Percentiles rank a stretch among this genome's conserved stretches.
phyloP scores from a whole-genome alignment of 768 basidiomycete species.

The Tulasnella sp. region DNA sequence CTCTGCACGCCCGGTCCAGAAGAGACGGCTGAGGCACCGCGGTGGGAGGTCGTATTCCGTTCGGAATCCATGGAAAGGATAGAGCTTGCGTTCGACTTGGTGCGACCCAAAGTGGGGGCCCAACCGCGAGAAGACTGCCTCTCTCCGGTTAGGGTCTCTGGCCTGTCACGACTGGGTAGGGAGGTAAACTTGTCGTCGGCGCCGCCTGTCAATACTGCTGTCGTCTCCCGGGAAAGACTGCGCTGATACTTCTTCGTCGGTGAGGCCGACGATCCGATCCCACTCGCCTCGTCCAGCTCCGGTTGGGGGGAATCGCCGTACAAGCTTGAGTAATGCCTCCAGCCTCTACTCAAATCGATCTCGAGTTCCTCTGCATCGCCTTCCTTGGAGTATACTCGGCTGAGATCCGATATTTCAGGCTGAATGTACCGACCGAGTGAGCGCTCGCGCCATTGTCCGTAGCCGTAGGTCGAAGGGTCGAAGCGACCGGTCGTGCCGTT shows the following conservation, averaged over 20 bases:
- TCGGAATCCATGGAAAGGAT: background rate
- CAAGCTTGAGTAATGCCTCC: conserved; percentile 12
- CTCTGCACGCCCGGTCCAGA: too few relatives aligned
- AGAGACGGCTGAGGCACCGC: too few relatives aligned
- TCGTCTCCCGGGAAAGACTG: background rate
- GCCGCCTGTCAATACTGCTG: background rate
- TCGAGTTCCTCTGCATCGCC: conserved; percentile 17
- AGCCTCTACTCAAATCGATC: conserved; percentile 16
- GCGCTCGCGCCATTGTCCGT: conserved; percentile 11
- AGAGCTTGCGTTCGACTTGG: background rate
- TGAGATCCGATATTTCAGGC: background rate
- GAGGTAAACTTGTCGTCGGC: background rate
- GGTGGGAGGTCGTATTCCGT: too few relatives aligned
- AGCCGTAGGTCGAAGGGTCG: conserved; percentile 4
- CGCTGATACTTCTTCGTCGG: background rate
- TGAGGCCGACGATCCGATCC: background rate
- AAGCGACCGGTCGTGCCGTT: background rate
- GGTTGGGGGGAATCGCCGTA: conserved; percentile 9
- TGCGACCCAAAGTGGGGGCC: background rate
- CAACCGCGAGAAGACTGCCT: background rate
- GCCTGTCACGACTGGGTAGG: background rate
- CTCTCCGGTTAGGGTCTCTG: background rate
- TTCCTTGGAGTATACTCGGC: conserved; percentile 3
- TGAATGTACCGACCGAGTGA: background rate
- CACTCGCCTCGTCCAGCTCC: background rate